Conservation (phyloP, 805 yeast species). For the Scheffersomyces amazonensis region DNA sequence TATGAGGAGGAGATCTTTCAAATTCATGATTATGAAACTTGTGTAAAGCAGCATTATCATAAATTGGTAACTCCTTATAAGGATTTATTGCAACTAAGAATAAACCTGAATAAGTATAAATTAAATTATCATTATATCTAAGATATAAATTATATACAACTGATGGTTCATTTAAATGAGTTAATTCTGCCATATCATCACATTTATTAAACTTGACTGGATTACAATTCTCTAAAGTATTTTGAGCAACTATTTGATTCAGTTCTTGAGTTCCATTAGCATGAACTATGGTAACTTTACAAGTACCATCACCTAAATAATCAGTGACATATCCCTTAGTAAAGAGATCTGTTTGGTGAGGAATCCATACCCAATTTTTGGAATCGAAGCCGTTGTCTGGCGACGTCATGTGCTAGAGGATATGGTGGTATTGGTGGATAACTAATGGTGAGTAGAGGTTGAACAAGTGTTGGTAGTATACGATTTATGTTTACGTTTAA, state of each 20-base stretch:
- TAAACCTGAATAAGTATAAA: slow-evolving; percentile 93
- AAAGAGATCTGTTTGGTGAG: slow-evolving; percentile 56
- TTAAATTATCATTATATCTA: slow-evolving; percentile 73
- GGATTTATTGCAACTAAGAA: slow-evolving; percentile 96
- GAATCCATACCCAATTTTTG: slow-evolving; percentile 77
- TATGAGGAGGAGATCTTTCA: slow-evolving; percentile 68
- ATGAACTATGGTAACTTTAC: slow-evolving; percentile 35
- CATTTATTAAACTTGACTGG: slow-evolving; percentile 90
- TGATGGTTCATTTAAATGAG: slow-evolving; percentile 91
- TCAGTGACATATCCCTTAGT: slow-evolving; percentile 58
- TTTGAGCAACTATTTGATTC: slow-evolving; percentile 39
- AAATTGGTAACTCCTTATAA: slow-evolving; percentile 70
- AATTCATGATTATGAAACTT: slow-evolving; percentile 46
- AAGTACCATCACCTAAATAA: slow-evolving; percentile 31
- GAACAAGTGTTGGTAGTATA: too few species aligned
- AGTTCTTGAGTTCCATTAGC: slow-evolving; percentile 42
- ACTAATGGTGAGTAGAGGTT: too few species aligned
- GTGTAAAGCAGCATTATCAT: slow-evolving; percentile 55
- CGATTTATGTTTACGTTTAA: too few species aligned
- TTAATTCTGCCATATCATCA: slow-evolving; percentile 92
- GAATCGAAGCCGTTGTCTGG: slow-evolving; percentile 24
- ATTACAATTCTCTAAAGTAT: slow-evolving; percentile 62
- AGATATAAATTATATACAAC: slow-evolving; percentile 81
- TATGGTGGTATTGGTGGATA: too few species aligned
- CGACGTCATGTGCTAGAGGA: too few species aligned